Percentiles rank a stretch among this genome's conserved stretches.
Conservation (phyloP, 2,329 filamentous ascomycete species). For the Drechslerella dactyloides region DNA sequence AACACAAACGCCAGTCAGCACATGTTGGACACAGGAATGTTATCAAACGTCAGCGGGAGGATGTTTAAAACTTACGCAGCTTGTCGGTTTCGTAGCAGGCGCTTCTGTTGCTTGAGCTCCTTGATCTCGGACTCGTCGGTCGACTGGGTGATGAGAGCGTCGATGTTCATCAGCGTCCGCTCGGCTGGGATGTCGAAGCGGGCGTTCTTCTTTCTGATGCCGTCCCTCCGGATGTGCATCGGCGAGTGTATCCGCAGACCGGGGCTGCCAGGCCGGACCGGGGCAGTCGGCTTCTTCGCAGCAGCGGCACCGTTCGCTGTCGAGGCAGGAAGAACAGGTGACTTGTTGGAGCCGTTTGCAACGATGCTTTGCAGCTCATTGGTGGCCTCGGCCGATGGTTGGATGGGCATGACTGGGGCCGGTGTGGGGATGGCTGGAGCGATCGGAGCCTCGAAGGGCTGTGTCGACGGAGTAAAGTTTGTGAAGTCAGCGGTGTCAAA, state of each 20-base stretch:
- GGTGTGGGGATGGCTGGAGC: constrained; percentile 53
- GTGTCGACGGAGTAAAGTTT: constrained; percentile 44
- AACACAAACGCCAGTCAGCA: constrained; percentile 36
- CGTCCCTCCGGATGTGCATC: constrained; percentile 75
- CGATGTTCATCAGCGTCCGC: constrained; percentile 91
- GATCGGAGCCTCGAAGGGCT: constrained; percentile 48
- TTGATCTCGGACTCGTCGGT: constrained; percentile 93
- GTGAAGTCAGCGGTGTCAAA: constrained; percentile 47
- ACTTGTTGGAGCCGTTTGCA: constrained; percentile 21
- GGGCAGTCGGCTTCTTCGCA: constrained; percentile 32
- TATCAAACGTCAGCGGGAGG: not conserved
- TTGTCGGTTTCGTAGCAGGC: constrained; percentile 90
- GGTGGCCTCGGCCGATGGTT: constrained; percentile 24
- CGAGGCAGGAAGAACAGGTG: constrained; percentile 4
- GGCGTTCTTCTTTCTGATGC: constrained; percentile 98
- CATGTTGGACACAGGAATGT: constrained; percentile 53
- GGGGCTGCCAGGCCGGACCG: constrained; percentile 67
- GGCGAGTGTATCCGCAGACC: constrained; percentile 77
- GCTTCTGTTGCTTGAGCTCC: constrained; percentile 98
- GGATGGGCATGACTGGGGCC: constrained; percentile 50
- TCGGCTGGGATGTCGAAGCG: constrained; percentile 96
- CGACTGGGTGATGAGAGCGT: constrained; percentile 85
- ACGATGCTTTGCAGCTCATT: constrained; percentile 45
- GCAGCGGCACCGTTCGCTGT: not conserved
- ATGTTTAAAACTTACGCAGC: constrained; percentile 75